Evolutionary conservation across 2,329 filamentous ascomycete genomes (phyloP).

Genomic region (Rhinocladiella similis): DNA sequence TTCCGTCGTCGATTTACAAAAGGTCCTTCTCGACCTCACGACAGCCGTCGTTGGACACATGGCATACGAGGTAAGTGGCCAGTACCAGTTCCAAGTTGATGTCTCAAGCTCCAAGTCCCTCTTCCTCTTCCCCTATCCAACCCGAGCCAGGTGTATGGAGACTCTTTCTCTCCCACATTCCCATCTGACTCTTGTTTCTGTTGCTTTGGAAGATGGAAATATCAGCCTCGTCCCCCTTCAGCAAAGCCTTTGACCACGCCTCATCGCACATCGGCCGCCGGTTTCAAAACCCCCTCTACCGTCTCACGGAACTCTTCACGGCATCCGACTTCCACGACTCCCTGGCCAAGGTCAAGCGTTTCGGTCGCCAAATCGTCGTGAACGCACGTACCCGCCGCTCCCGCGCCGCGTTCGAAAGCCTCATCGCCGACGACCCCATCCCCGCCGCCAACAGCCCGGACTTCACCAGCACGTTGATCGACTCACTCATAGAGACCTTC

Average conservation of each 20-base stretch:
- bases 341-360: slow-evolving; percentile 53
- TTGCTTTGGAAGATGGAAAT: slow-evolving; percentile 58
- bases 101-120: not conserved
- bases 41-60: slow-evolving; percentile 67
- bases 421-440: slow-evolving; percentile 13
- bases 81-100: too few species aligned
- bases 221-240: slow-evolving; percentile 62
- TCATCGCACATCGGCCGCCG: slow-evolving; percentile 61
- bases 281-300: slow-evolving; percentile 67
- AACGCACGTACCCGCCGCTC: slow-evolving; percentile 48
- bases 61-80: slow-evolving; percentile 60
- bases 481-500: slow-evolving; percentile 60
- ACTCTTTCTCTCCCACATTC: not conserved
- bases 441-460: not conserved
- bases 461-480: slow-evolving; percentile 57
- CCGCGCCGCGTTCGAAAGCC: slow-evolving; percentile 21
- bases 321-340: slow-evolving; percentile 51
- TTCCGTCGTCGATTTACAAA: slow-evolving; percentile 55
- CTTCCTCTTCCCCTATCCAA: not conserved
- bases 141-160: too few species aligned
- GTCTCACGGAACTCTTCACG: slow-evolving; percentile 57
- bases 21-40: slow-evolving; percentile 63
- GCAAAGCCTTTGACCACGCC: slow-evolving; percentile 61
- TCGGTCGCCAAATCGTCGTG: slow-evolving; percentile 59
- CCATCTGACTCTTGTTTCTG: too few species aligned